Conservation (phyloP, 257 asterid genomes). For the Verbascum thapsus region DNA sequence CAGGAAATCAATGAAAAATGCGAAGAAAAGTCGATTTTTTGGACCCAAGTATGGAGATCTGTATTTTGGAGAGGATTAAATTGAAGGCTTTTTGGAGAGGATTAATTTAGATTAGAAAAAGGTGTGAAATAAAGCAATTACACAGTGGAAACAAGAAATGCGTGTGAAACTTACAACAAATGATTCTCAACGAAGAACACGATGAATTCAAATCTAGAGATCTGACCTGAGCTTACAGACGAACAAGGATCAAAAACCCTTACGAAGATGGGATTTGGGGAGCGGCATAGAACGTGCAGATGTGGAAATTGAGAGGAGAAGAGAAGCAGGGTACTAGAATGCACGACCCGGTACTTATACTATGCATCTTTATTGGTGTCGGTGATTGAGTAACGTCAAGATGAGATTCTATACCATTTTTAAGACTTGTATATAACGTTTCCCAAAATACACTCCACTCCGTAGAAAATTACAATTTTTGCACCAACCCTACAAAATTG, state of each 20-base stretch:
- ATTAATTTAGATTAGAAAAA: conserved; percentile 29
- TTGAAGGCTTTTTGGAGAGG: conserved; percentile 1
- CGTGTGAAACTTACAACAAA: conserved; percentile 15
- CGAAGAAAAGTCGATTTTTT: conserved; percentile 17
- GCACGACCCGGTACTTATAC: conserved; percentile 27
- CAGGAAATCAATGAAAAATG: conserved; percentile 31
- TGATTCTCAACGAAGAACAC: neutral
- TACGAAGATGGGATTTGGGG: neutral
- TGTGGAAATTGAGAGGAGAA: conserved; percentile 28
- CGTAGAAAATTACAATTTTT: too few species aligned
- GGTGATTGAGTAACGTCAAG: too few species aligned
- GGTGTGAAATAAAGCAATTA: neutral
- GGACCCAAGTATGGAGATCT: conserved; percentile 38
- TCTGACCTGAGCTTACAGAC: conserved; percentile 32
- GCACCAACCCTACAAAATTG: too few species aligned
- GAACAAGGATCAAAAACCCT: too few species aligned
- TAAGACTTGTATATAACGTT: too few species aligned
- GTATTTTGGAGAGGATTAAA: conserved; percentile 26
- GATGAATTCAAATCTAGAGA: conserved; percentile 20
- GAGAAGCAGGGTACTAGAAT: neutral
- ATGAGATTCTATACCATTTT: too few species aligned
- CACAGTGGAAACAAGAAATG: conserved; percentile 21
- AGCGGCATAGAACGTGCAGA: conserved; percentile 24
- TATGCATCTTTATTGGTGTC: conserved; percentile 24
- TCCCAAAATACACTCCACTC: too few species aligned